These are phyloP conservation scores for Zygoascus sp. DNA, from an alignment of 1,139 yeast species.

Conservation along the genomic window DNA sequence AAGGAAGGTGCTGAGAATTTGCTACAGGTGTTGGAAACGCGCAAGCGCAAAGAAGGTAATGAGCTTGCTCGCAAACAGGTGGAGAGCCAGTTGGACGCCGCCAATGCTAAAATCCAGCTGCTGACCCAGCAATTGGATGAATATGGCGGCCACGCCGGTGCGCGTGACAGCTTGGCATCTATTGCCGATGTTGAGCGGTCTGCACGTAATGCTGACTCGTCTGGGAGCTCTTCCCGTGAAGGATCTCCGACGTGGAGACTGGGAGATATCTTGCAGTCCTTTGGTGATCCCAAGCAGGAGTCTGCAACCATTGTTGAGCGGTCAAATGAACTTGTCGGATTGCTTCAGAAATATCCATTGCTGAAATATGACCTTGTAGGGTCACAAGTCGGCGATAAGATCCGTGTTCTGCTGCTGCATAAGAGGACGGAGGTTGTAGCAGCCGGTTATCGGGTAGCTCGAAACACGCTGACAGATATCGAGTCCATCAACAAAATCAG, in stretches of 20 bases:
- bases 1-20: constrained; percentile 41
- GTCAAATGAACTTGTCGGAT: constrained; percentile 58
- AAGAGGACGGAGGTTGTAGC: constrained; percentile 61
- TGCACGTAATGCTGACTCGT: not conserved
- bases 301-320: constrained; percentile 49
- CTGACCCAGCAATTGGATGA: constrained; percentile 33
- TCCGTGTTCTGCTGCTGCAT: constrained; percentile 59
- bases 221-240: constrained; percentile 17
- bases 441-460: constrained; percentile 68
- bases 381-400: constrained; percentile 53
- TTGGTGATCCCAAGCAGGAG: constrained; percentile 43
- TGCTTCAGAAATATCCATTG: constrained; percentile 57
- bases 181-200: not conserved
- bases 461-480: constrained; percentile 55
- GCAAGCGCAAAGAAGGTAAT: constrained; percentile 26
- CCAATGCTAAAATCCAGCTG: constrained; percentile 34
- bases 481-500: constrained; percentile 46
- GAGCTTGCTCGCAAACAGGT: constrained; percentile 33
- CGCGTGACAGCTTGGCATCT: not conserved
- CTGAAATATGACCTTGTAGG: constrained; percentile 63
- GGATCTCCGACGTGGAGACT: constrained; percentile 48
- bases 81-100: constrained; percentile 38
- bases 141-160: constrained; percentile 24
- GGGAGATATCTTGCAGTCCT: constrained; percentile 46
- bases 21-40: constrained; percentile 33